Conservation (phyloP, 306 rosid species). For the Vigna nakashimae region DNA sequence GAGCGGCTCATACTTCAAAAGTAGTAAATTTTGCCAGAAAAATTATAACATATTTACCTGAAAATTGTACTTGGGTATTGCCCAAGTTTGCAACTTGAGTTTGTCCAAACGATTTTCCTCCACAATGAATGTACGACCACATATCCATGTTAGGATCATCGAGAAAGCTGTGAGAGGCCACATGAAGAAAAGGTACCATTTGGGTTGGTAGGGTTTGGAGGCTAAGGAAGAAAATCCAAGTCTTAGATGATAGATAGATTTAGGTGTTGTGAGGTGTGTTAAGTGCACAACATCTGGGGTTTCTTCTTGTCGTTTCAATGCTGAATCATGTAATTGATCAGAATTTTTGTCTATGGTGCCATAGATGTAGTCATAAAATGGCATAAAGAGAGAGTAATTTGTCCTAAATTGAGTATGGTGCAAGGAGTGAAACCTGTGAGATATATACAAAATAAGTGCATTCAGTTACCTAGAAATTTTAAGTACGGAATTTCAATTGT, state of each 20-base stretch:
- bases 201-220: slow-evolving; percentile 56
- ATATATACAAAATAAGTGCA: neutral
- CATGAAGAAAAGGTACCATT: slow-evolving; percentile 64
- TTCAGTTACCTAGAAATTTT: neutral
- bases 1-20: no score
- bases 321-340: slow-evolving; percentile 42
- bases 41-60: slow-evolving; percentile 43
- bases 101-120: slow-evolving; percentile 57
- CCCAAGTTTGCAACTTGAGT: slow-evolving; percentile 75
- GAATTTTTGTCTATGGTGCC: slow-evolving; percentile 60
- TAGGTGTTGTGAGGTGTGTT: slow-evolving; percentile 61
- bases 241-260: slow-evolving; percentile 63
- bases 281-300: slow-evolving; percentile 59
- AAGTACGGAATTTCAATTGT: neutral
- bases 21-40: no score
- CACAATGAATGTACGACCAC: slow-evolving; percentile 47
- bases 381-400: slow-evolving; percentile 69
- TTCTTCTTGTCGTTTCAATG: slow-evolving; percentile 50
- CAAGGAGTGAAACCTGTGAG: slow-evolving; percentile 64
- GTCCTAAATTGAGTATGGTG: slow-evolving; percentile 78
- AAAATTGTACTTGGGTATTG: slow-evolving; percentile 57
- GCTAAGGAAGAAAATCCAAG: slow-evolving; percentile 65
- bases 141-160: slow-evolving; percentile 49
- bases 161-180: slow-evolving; percentile 71
- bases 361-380: slow-evolving; percentile 66